Evolutionary conservation across 306 rosid genomes (phyloP).

Genomic region (Delonix regia): DNA sequence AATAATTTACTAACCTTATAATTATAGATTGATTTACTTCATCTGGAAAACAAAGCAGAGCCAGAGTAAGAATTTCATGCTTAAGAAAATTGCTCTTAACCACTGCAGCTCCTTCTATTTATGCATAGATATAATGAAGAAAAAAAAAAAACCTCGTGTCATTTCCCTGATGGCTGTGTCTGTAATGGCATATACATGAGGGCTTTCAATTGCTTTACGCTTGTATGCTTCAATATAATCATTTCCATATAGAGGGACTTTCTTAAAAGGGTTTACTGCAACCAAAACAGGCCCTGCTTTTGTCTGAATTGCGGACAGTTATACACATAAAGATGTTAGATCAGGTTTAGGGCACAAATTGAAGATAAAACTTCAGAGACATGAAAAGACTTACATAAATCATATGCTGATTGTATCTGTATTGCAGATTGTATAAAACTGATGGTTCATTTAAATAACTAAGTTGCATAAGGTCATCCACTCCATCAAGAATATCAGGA

Average conservation of each 20-base stretch:
- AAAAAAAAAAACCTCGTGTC: slow-evolving; percentile 66
- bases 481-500: slow-evolving; percentile 98
- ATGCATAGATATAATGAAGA: not conserved
- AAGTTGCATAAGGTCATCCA: slow-evolving; percentile 97
- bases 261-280: slow-evolving; percentile 90
- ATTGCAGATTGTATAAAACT: slow-evolving; percentile 83
- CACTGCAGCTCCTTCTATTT: slow-evolving; percentile 26
- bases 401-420: slow-evolving; percentile 84
- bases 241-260: slow-evolving; percentile 80
- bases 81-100: slow-evolving; percentile 29
- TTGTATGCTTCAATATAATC: slow-evolving; percentile 84
- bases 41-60: slow-evolving; percentile 59
- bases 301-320: slow-evolving; percentile 58
- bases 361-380: slow-evolving; percentile 22
- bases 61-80: slow-evolving; percentile 40
- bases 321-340: slow-evolving; percentile 24
- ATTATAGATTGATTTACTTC: slow-evolving; percentile 95
- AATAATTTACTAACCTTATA: slow-evolving; percentile 67
- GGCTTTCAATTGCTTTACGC: slow-evolving; percentile 72
- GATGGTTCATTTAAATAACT: slow-evolving; percentile 95
- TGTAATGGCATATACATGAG: slow-evolving; percentile 93
- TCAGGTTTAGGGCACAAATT: slow-evolving; percentile 23
- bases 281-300: slow-evolving; percentile 98
- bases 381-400: slow-evolving; percentile 68
- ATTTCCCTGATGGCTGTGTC: slow-evolving; percentile 92